phyloP scores from a whole-genome alignment of 2,329 filamentous ascomycete genomes.

The Fusarium globosum region DNA sequence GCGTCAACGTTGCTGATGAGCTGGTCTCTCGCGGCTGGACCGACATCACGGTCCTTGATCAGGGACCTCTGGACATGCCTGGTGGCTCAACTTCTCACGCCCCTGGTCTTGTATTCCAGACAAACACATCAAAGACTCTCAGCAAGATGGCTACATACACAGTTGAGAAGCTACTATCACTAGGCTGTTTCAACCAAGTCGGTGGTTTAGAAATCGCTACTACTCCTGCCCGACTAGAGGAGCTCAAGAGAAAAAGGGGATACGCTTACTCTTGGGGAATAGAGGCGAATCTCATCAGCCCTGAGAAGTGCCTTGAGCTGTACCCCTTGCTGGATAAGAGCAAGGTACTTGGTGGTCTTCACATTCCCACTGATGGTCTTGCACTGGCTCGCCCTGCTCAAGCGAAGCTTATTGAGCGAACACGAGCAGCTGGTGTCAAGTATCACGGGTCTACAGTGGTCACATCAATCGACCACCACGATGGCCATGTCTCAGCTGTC shows the following conservation, averaged over 20 bases:
- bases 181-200: conserved; percentile 72
- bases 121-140: conserved; percentile 67
- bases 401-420: conserved; percentile 69
- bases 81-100: conserved; percentile 75
- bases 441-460: conserved; percentile 68
- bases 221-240: conserved; percentile 66
- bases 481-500: conserved; percentile 67
- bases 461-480: conserved; percentile 63
- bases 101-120: conserved; percentile 73
- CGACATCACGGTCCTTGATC: conserved; percentile 72
- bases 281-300: conserved; percentile 61
- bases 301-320: conserved; percentile 62
- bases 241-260: conserved; percentile 71
- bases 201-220: conserved; percentile 72
- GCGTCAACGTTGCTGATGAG: conserved; percentile 72
- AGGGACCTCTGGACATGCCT: conserved; percentile 70
- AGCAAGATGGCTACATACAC: conserved; percentile 70
- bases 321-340: conserved; percentile 67
- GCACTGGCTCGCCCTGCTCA: conserved; percentile 71
- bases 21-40: conserved; percentile 70
- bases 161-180: conserved; percentile 66
- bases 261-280: conserved; percentile 71
- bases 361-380: conserved; percentile 70
- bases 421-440: conserved; percentile 65
- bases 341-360: conserved; percentile 66